Evolutionary conservation across 2,329 filamentous ascomycete species (phyloP).

Genomic region (Domatiomyces globalis): DNA sequence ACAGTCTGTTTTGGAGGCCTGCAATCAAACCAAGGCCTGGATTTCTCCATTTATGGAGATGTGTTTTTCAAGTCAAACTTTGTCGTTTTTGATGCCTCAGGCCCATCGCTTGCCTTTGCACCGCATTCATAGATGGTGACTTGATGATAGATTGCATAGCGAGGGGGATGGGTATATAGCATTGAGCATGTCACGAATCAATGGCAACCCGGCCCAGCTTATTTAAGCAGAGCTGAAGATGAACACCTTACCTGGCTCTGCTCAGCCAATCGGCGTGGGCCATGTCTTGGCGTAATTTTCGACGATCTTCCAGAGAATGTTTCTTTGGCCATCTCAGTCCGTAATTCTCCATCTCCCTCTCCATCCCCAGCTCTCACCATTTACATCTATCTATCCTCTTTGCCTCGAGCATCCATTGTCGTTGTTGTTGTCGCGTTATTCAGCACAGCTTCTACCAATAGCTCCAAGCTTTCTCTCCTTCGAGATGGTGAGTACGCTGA

Average conservation of each 20-base stretch:
- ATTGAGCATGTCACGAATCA: neutral
- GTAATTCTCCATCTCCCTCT: neutral
- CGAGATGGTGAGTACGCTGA: neutral
- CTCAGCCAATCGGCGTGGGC: too few species aligned
- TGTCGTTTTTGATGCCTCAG: constrained; percentile 39
- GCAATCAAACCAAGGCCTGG: constrained; percentile 42
- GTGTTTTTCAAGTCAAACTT: constrained; percentile 47
- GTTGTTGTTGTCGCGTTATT: too few species aligned
- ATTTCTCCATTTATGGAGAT: constrained; percentile 46
- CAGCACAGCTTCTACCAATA: neutral
- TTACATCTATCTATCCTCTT: neutral
- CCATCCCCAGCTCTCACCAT: neutral
- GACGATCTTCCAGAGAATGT: neutral
- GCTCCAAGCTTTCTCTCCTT: neutral
- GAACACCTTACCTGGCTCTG: too few species aligned
- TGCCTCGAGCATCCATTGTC: too few species aligned
- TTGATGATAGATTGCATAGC: neutral
- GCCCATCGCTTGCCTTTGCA: neutral
- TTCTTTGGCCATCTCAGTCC: neutral
- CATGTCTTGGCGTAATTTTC: neutral
- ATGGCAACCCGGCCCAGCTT: neutral
- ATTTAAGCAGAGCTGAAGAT: too few species aligned
- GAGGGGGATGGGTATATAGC: neutral
- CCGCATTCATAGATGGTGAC: neutral
- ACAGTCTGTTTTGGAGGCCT: constrained; percentile 45